These are phyloP conservation scores for Penicillium verhagenii DNA, from an alignment of 495 filamentous ascomycete genomes.

Conservation along the genomic window DNA sequence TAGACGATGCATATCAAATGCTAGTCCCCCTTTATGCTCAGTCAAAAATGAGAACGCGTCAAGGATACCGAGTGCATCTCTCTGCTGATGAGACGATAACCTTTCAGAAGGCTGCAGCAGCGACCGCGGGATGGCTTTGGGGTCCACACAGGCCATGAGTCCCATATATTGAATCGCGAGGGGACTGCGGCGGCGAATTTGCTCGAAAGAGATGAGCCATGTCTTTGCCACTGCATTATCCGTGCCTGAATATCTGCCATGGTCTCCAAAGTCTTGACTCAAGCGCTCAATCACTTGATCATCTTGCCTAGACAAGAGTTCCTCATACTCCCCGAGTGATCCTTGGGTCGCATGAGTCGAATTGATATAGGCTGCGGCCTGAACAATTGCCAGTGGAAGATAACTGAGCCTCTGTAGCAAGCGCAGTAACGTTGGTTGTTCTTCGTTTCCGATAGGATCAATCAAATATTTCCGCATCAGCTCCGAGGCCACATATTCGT, in stretches of 20 bases:
- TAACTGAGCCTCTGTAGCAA: conserved; percentile 38
- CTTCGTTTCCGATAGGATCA: conserved; percentile 2
- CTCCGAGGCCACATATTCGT: conserved; percentile 9
- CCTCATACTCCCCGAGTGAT: conserved; percentile 29
- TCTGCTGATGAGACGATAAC: conserved; percentile 11
- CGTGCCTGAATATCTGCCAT: conserved; percentile 29
- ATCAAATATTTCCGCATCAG: conserved; percentile 17
- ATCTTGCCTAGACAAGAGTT: conserved; percentile 31
- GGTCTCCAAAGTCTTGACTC: conserved; percentile 39
- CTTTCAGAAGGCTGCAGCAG: conserved; percentile 18
- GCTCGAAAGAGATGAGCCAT: conserved; percentile 50
- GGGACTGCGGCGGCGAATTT: conserved; percentile 31
- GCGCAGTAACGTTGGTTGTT: no score
- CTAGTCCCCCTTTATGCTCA: conserved; percentile 3
- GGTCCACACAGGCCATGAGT: conserved; percentile 42
- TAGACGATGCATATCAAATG: conserved; percentile 29
- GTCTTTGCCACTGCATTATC: conserved; percentile 43
- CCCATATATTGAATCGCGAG: conserved; percentile 40
- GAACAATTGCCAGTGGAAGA: conserved; percentile 48
- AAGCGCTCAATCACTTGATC: conserved; percentile 31
- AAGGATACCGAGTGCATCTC: conserved; percentile 31
- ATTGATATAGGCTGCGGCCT: conserved; percentile 50
- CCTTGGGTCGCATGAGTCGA: conserved; percentile 28
- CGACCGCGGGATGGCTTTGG: conserved; percentile 39
- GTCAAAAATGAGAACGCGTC: conserved; percentile 24